Evolutionary conservation across 1,284 basidiomycete species (phyloP).

Genomic region (Stygiomarasmius scandens): DNA sequence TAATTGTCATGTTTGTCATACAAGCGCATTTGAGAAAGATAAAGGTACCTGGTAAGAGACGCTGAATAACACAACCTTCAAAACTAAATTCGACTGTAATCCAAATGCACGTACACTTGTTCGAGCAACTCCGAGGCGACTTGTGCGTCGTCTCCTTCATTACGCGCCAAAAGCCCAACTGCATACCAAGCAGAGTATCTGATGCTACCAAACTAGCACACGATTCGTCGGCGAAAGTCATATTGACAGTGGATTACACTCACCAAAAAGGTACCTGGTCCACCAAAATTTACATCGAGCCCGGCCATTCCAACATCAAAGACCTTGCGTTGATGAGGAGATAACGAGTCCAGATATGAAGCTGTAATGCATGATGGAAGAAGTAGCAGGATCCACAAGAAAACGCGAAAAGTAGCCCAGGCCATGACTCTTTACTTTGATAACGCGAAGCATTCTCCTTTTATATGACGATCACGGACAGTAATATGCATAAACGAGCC

Average conservation of each 20-base stretch:
- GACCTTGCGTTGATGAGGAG: conserved; percentile 22
- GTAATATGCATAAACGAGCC: too few relatives aligned
- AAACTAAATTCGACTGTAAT: too few relatives aligned
- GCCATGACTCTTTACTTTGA: too few relatives aligned
- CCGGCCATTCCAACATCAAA: conserved; percentile 28
- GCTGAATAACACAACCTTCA: neutral
- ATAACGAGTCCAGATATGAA: conserved; percentile 25
- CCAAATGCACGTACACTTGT: conserved; percentile 29
- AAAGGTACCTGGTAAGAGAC: conserved; percentile 11
- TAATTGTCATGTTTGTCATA: neutral
- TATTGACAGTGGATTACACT: too few relatives aligned
- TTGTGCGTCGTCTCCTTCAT: conserved; percentile 24
- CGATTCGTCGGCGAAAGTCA: too few relatives aligned
- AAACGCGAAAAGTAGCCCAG: too few relatives aligned
- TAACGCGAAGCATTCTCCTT: too few relatives aligned
- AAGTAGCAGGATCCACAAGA: neutral
- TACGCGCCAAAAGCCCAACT: conserved; percentile 31
- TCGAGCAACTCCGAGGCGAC: conserved; percentile 24
- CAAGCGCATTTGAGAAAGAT: neutral
- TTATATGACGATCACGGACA: too few relatives aligned
- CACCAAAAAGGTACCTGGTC: conserved; percentile 24
- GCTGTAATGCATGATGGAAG: neutral
- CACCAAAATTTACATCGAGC: conserved; percentile 26
- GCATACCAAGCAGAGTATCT: conserved; percentile 35
- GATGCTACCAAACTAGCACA: conserved; percentile 25